Conservation (phyloP, 768 basidiomycete genomes). For the Crassisporium funariophilum region DNA sequence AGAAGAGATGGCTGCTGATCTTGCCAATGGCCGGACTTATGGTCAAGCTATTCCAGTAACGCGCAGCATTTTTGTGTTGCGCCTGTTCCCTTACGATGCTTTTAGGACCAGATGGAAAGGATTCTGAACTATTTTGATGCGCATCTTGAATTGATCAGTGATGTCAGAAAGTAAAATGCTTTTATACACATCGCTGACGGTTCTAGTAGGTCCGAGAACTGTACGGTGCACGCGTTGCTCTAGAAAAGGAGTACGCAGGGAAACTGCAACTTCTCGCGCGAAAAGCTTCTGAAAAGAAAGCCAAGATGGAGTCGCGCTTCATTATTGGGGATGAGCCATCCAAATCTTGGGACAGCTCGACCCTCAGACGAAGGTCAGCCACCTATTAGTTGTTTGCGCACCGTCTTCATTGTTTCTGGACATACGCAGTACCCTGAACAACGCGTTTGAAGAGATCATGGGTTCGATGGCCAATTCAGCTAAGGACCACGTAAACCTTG, state of each 20-base stretch:
- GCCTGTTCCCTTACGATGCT: slow-evolving; percentile 8
- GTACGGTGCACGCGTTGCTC: slow-evolving; percentile 60
- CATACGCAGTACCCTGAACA: slow-evolving; percentile 62
- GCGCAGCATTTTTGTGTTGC: slow-evolving; percentile 10
- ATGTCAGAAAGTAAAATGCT: slow-evolving; percentile 46
- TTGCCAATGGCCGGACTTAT: slow-evolving; percentile 46
- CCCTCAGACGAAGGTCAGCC: slow-evolving; percentile 56
- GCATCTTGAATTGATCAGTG: slow-evolving; percentile 63
- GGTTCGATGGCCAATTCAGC: slow-evolving; percentile 58
- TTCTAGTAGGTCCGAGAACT: slow-evolving; percentile 66
- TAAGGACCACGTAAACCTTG: slow-evolving; percentile 68
- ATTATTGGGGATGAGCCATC: slow-evolving; percentile 72
- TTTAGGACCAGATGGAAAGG: slow-evolving; percentile 75
- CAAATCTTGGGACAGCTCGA: slow-evolving; percentile 56
- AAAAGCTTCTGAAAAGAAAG: slow-evolving; percentile 74
- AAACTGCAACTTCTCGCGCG: slow-evolving; percentile 68
- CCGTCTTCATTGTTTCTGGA: too few species aligned
- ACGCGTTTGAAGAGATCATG: slow-evolving; percentile 71
- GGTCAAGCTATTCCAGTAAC: slow-evolving; percentile 59
- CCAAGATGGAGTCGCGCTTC: slow-evolving; percentile 51
- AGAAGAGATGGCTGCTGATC: too few species aligned
- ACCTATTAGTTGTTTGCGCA: too few species aligned
- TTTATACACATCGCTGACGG: slow-evolving; percentile 1
- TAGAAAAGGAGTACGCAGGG: slow-evolving; percentile 79
- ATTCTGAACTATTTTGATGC: slow-evolving; percentile 59